Conservation (phyloP, 345 rosid species). For the Euclidium syriacum region DNA sequence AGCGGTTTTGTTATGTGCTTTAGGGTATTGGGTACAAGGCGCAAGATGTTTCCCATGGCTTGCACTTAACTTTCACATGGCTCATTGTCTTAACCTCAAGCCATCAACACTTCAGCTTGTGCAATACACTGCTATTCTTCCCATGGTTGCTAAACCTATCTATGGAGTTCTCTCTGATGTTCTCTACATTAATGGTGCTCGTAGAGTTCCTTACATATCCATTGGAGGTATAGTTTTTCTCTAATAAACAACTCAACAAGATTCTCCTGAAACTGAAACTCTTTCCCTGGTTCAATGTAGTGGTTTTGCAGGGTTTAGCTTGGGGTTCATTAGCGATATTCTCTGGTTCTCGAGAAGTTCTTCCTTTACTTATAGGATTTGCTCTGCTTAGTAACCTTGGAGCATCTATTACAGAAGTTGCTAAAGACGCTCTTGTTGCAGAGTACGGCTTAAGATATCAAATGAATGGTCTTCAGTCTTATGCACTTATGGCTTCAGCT, state of each 20-base stretch:
- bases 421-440: constrained; percentile 84
- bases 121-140: constrained; percentile 59
- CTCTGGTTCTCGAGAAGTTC: constrained; percentile 50
- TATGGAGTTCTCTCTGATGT: constrained; percentile 77
- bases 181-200: constrained; percentile 51
- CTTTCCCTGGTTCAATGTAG: constrained; percentile 46
- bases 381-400: constrained; percentile 76
- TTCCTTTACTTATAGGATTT: constrained; percentile 58
- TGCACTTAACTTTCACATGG: constrained; percentile 76
- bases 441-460: constrained; percentile 64
- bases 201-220: constrained; percentile 59
- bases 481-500: constrained; percentile 83
- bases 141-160: constrained; percentile 81
- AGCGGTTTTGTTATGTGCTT: constrained; percentile 50
- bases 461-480: constrained; percentile 58
- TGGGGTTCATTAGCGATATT: no score
- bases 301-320: no score
- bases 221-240: constrained; percentile 59
- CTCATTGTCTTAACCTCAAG: constrained; percentile 44
- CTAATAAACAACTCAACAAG: no score
- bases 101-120: constrained; percentile 77
- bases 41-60: constrained; percentile 86
- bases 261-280: constrained; percentile 47
- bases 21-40: constrained; percentile 83
- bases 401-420: constrained; percentile 81